Base-by-base conservation (phyloP, 805 yeast species). In the Yarrowia yakushimensis region DNA sequence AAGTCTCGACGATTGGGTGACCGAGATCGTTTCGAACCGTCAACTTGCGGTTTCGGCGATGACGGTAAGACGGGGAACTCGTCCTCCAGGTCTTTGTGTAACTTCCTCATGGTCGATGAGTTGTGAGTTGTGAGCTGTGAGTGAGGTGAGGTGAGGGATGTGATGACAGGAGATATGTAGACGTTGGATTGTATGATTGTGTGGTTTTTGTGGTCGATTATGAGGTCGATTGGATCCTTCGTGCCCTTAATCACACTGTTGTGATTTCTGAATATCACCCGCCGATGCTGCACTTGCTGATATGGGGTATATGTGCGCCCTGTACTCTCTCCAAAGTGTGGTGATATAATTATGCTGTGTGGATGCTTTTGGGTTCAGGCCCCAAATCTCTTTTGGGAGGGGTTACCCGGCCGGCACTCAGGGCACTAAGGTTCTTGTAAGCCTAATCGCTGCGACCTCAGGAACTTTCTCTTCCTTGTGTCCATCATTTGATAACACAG, bases 61-160 rank as follows among this genome's bases (percentile, higher is more conserved):
- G 55, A 48, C 55, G 59, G 59, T 25, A 52, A 36, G 43, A 52
- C 59, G 15, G 59, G 59, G 25, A 52, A 52, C 59, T 52, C 59
- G 33, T 52, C 59, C 6, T 52, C 59, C 59, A 52, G n/a, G 43
- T 34, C 43, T 52, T 52, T 48, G 55, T 48, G 55, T 48, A 48
- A 22, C 39, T 48, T 52, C 13, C 43, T 34, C 59, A 52, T 52
- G 20, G 34, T 30, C 34, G 1, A 17, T 31, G 17, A 13, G 27
- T 13, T 17, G 13, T 25, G 3, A 11, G 39, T n/a, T 46, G 27
- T 31, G 37, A 4, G 18, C 20, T 12, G 25, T 46, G 37, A 23
- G 34, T 30, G 34, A 12, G 8, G 34, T 11, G 11, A n/a, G n/a
- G n/a, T 11, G 11, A 2, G 15, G 13, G 17, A 2, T 11, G 25